phyloP scores from a whole-genome alignment of 108 stramenopile genomes.

The Hondaea fermentalgiana region DNA sequence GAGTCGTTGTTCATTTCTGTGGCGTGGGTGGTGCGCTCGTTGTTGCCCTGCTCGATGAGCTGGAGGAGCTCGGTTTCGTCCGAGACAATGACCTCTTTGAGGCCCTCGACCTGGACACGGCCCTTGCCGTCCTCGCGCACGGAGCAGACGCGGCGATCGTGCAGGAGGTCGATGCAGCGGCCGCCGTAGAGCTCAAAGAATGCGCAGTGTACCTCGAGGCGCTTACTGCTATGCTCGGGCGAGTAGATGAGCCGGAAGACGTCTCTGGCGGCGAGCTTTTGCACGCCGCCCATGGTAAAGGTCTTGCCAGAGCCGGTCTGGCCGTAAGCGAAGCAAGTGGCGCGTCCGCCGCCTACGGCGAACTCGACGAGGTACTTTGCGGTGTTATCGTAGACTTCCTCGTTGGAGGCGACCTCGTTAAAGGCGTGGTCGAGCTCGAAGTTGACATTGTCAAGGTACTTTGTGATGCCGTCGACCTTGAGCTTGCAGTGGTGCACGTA shows the following conservation, averaged over 20 bases:
- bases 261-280: conserved; percentile 72
- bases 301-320: conserved; percentile 84
- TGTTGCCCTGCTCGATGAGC: conserved; percentile 72
- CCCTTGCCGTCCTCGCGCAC: conserved; percentile 92
- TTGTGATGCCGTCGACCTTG: conserved; percentile 91
- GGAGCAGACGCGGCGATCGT: conserved; percentile 68
- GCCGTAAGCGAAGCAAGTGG: conserved; percentile 32
- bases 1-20: conserved; percentile 83
- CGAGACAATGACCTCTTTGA: conserved; percentile 57
- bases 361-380: conserved; percentile 81
- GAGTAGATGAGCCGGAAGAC: conserved; percentile 56
- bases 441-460: conserved; percentile 83
- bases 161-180: conserved; percentile 84
- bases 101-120: conserved; percentile 77
- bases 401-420: conserved; percentile 57
- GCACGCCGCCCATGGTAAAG: conserved; percentile 86
- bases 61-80: conserved; percentile 65
- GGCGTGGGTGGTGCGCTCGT: conserved; percentile 83
- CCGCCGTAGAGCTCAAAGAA: conserved; percentile 98
- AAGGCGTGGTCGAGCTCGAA: conserved; percentile 92
- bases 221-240: conserved; percentile 39
- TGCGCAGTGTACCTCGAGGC: conserved; percentile 59
- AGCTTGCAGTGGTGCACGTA: conserved; percentile 89
- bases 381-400: conserved; percentile 69
- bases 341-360: conserved; percentile 56